A percentile compares a stretch with the other conserved stretches of the same genome.
Evolutionary conservation across 2,329 filamentous ascomycete species (phyloP).

Genomic region (Pseudofabraea citricarpa): DNA sequence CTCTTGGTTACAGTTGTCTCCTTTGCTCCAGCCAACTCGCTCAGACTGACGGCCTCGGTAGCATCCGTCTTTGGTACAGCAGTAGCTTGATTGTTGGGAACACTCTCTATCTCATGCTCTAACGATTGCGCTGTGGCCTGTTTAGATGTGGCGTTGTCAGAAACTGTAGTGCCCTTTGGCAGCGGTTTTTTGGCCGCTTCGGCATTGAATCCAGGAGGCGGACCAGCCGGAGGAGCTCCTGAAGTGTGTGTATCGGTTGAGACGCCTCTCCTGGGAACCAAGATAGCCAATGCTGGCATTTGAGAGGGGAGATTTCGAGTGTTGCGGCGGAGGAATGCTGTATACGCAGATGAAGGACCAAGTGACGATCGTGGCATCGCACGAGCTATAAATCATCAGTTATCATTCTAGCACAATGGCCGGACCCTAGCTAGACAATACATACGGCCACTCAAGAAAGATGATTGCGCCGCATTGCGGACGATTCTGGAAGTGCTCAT

Average conservation of each 20-base stretch:
- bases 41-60: conserved; percentile 34
- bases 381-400: conserved; percentile 19
- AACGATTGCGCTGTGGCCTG: conserved; percentile 16
- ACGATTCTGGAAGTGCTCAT: conserved; percentile 32
- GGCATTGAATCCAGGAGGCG: conserved; percentile 67
- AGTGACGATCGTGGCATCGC: conserved; percentile 20
- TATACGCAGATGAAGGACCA: conserved; percentile 25
- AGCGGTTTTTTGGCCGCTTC: conserved; percentile 64
- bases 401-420: not conserved
- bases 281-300: conserved; percentile 47
- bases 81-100: conserved; percentile 19
- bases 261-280: conserved; percentile 51
- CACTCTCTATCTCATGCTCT: conserved; percentile 20
- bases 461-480: conserved; percentile 28
- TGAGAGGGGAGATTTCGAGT: conserved; percentile 24
- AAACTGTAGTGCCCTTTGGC: conserved; percentile 29
- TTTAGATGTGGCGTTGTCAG: conserved; percentile 23
- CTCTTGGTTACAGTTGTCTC: conserved; percentile 58
- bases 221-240: conserved; percentile 41
- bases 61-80: conserved; percentile 27
- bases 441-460: conserved; percentile 24
- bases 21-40: conserved; percentile 60
- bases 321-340: conserved; percentile 28
- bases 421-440: conserved; percentile 7
- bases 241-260: conserved; percentile 55